Evolutionary conservation across 257 asterid species (phyloP).

Genomic region (Solanum paucissectum): DNA sequence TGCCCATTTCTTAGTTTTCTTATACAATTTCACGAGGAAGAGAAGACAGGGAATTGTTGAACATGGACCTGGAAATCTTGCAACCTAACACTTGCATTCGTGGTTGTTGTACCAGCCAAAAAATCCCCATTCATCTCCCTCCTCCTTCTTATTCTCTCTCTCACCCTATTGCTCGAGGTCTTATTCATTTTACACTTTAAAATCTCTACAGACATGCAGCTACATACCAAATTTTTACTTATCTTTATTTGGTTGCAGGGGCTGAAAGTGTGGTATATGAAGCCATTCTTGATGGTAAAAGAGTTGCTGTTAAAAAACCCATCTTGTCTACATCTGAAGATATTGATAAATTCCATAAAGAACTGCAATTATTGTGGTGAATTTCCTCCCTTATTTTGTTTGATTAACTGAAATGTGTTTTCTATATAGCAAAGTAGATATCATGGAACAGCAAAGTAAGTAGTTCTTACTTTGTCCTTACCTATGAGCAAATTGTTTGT

Average conservation of each 20-base stretch:
- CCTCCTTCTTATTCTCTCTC: slow-evolving; percentile 62
- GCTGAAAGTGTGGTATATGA: slow-evolving; percentile 84
- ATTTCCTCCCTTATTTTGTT: not conserved
- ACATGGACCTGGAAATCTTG: slow-evolving; percentile 49
- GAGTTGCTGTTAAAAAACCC: slow-evolving; percentile 78
- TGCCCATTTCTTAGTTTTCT: not conserved
- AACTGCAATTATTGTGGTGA: slow-evolving; percentile 59
- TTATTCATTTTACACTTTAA: not conserved
- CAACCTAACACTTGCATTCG: slow-evolving; percentile 78
- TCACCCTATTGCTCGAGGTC: slow-evolving; percentile 81
- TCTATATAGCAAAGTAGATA: not conserved
- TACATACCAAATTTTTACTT: not conserved
- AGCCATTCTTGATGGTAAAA: slow-evolving; percentile 55
- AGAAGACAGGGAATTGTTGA: not conserved
- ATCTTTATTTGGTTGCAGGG: slow-evolving; percentile 28
- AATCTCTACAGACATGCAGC: not conserved
- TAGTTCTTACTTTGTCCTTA: not conserved
- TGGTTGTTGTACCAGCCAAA: slow-evolving; percentile 81
- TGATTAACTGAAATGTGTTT: not conserved
- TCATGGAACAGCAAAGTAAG: not conserved
- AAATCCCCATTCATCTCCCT: slow-evolving; percentile 75
- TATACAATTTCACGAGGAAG: not conserved
- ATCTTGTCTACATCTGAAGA: slow-evolving; percentile 69
- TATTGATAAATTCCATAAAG: slow-evolving; percentile 66
- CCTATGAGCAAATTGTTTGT: not conserved